Percentiles rank a stretch among this genome's conserved stretches.
Conservation (phyloP, 75 land plant genomes). For the Cunninghamia lanceolata region DNA sequence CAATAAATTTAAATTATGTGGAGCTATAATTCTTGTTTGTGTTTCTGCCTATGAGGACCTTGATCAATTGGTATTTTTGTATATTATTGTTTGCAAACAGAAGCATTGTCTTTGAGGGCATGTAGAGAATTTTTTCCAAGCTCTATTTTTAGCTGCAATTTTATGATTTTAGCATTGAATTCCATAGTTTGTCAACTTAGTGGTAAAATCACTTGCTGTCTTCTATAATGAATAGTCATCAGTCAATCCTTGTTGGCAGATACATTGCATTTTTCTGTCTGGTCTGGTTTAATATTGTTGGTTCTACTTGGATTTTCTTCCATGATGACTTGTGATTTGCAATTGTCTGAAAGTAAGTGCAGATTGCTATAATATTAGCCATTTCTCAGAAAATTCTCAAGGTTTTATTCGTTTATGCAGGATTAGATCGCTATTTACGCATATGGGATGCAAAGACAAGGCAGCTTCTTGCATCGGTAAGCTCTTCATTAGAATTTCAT, state of each 20-base stretch:
- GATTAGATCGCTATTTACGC: slow-evolving; percentile 76
- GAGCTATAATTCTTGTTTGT: not conserved
- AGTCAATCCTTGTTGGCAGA: not conserved
- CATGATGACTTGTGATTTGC: not conserved
- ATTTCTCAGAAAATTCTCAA: not conserved
- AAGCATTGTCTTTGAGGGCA: not conserved
- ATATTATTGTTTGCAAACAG: not conserved
- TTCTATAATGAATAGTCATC: not conserved
- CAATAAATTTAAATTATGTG: not conserved
- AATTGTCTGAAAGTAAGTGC: slow-evolving; percentile 10
- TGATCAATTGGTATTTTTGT: not conserved
- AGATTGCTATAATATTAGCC: not conserved
- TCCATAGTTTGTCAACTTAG: not conserved
- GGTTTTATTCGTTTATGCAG: slow-evolving; percentile 25
- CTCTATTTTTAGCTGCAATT: not conserved
- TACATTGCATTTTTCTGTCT: not conserved
- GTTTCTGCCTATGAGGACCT: not conserved
- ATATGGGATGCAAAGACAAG: slow-evolving; percentile 65
- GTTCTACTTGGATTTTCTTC: not conserved
- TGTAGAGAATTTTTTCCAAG: not conserved
- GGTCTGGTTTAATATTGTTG: not conserved
- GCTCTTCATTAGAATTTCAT: slow-evolving; percentile 12
- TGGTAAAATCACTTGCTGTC: not conserved
- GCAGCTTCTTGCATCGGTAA: slow-evolving; percentile 71
- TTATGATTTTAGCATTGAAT: not conserved